Conservation (phyloP, 331 rosid genomes). For the Pyrus hybrid region DNA sequence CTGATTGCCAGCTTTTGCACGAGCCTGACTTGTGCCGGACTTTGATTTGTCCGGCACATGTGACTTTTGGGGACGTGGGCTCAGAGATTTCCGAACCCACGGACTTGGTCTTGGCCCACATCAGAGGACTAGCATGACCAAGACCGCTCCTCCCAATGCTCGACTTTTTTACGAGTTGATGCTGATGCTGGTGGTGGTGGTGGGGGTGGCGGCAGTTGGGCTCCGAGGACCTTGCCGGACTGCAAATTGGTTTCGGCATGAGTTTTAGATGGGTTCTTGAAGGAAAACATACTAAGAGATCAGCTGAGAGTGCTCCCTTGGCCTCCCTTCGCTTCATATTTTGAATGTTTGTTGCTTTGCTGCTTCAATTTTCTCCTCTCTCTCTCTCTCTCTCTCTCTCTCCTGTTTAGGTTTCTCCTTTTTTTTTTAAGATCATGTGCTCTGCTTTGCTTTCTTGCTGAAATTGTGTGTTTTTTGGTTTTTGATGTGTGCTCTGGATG, state of each 20-base stretch:
- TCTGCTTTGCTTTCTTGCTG: neutral
- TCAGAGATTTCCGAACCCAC: constrained; percentile 54
- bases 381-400: too few relatives aligned
- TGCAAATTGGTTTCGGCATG: constrained; percentile 78
- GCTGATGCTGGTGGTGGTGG: neutral
- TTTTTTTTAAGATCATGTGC: constrained; percentile 24
- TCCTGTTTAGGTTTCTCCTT: too few relatives aligned
- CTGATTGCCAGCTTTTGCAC: constrained; percentile 80
- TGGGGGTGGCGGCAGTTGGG: constrained; percentile 12
- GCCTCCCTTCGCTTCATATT: constrained; percentile 48
- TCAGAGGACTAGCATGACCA: constrained; percentile 52
- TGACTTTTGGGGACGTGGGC: constrained; percentile 93
- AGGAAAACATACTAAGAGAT: constrained; percentile 79
- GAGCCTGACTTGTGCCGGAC: constrained; percentile 49
- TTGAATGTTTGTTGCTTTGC: neutral
- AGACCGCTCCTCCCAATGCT: constrained; percentile 23
- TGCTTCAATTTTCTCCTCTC: too few relatives aligned
- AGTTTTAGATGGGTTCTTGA: constrained; percentile 57
- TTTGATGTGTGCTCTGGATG: neutral
- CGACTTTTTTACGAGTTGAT: constrained; percentile 38
- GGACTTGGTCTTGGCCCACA: constrained; percentile 67
- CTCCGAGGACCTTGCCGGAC: constrained; percentile 64
- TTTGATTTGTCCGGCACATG: constrained; percentile 95
- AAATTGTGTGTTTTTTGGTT: neutral
- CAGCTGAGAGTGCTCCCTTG: constrained; percentile 55